Evolutionary conservation across 2,329 filamentous ascomycete genomes (phyloP).

Genomic region (Talaromyces sp.): DNA sequence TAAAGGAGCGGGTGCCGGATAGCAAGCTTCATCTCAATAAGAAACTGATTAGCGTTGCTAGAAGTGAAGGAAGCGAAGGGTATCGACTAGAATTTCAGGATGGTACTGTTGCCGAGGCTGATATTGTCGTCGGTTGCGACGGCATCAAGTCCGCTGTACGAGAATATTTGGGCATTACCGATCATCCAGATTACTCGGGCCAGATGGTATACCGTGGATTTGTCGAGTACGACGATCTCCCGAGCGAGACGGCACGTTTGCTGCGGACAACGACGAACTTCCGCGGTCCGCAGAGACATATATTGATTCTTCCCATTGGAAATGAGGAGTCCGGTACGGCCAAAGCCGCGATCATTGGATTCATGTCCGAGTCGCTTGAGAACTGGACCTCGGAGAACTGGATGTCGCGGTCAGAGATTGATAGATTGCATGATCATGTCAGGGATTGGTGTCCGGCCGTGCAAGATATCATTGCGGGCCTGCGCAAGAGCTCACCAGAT

Average conservation of each 20-base stretch:
- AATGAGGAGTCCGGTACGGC: conserved; percentile 32
- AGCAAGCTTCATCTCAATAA: conserved; percentile 24
- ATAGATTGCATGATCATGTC: conserved; percentile 32
- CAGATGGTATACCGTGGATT: conserved; percentile 39
- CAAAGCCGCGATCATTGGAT: conserved; percentile 35
- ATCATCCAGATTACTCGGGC: conserved; percentile 33
- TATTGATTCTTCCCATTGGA: conserved; percentile 38
- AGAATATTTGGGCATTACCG: conserved; percentile 25
- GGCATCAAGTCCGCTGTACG: conserved; percentile 24
- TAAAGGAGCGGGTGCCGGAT: conserved; percentile 32
- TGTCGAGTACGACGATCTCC: conserved; percentile 33
- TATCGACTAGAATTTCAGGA: conserved; percentile 3
- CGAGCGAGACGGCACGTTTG: conserved; percentile 28
- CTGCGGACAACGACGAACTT: conserved; percentile 36
- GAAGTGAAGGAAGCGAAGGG: neutral
- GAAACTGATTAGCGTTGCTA: neutral
- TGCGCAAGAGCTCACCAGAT: conserved; percentile 30
- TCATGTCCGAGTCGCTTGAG: conserved; percentile 38
- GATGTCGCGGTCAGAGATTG: conserved; percentile 33
- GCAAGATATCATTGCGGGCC: conserved; percentile 32
- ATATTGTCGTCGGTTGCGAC: conserved; percentile 23
- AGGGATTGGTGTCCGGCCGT: conserved; percentile 33
- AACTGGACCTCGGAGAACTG: conserved; percentile 36
- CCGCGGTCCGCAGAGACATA: conserved; percentile 30
- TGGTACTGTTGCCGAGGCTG: conserved; percentile 16